Percentiles rank a stretch among this genome's conserved stretches.
Evolutionary conservation across 1,284 basidiomycete species (phyloP).

Genomic region (Naganishia liquefaciens): DNA sequence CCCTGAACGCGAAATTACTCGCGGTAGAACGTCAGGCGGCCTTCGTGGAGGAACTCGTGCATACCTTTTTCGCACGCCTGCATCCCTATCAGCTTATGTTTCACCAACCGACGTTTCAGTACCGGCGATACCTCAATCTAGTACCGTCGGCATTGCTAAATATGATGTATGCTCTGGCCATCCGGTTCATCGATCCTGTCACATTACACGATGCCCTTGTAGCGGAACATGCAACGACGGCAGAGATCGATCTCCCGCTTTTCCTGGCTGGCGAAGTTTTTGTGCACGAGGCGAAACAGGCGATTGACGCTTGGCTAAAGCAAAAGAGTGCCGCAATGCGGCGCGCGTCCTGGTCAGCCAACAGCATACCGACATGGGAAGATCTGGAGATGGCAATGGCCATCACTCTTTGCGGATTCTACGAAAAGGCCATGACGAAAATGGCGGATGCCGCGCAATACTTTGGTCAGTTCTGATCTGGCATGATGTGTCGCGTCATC

Average conservation of each 20-base stretch:
- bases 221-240: conserved; percentile 15
- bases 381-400: conserved; percentile 54
- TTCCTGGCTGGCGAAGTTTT: conserved; percentile 47
- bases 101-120: conserved; percentile 54
- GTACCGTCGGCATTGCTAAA: conserved; percentile 53
- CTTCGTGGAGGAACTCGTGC: conserved; percentile 47
- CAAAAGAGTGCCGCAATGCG: conserved; percentile 7
- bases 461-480: conserved; percentile 39
- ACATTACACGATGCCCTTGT: conserved; percentile 9
- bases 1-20: conserved; percentile 38
- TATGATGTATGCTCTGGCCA: conserved; percentile 54
- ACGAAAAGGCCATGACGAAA: conserved; percentile 52
- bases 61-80: conserved; percentile 53
- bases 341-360: conserved; percentile 18
- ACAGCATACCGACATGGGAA: conserved; percentile 48
- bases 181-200: conserved; percentile 47
- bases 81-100: conserved; percentile 54
- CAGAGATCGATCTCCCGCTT: conserved; percentile 39
- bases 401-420: conserved; percentile 50
- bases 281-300: conserved; percentile 45
- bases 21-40: conserved; percentile 37
- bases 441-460: conserved; percentile 49
- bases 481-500: background rate
- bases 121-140: conserved; percentile 53
- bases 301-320: conserved; percentile 37